Base-by-base conservation (phyloP, 805 yeast species). In the Candida coleopterorum region DNA sequence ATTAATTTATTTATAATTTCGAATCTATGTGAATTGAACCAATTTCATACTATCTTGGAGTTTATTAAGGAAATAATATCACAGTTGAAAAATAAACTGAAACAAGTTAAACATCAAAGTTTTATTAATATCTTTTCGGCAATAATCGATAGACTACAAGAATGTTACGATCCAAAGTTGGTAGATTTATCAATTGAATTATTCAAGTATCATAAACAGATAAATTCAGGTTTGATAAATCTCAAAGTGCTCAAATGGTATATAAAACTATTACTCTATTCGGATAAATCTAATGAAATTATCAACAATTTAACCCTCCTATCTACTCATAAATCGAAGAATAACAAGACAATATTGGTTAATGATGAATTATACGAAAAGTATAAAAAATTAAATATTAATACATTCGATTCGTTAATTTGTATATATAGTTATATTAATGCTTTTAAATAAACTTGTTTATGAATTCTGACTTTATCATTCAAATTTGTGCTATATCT, bases 1-100 rank as follows among this genome's bases (percentile, higher is more conserved):
- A 35, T 64, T 17, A 48, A 51, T 18, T 31, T 41, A 3, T 65
- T 61, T 38, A 41, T 65, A 3, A 43, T 59, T 9, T 46, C 53
- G 4, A 38, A 55, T 16, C 47, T 64, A 5, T 42, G 39, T 15
- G 17, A 22, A 9, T 24, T 32, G 16, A 23, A 32, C 11, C 17
- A 32, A 32, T 17, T 23, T 23, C 22, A 32, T 16, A 11, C 15
- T 3, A 16, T 32, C 6, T 8, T 32, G n/a, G 14, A 14, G n/a
- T 32, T 18, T 14, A 6, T 32, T 9, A 14, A 23, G 5, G 7
- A 24, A 8, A n/a, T 32, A 17, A 12, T 17, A n/a, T n/a, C n/a
- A n/a, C n/a, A n/a, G n/a, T n/a, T n/a, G n/a, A n/a, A n/a, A n/a
- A n/a, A n/a, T n/a, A n/a, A 25, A 10, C 25, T 18, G 6, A 15